Percentiles rank a stretch among this genome's conserved stretches.
These are phyloP conservation scores for Tilletia indica DNA, from an alignment of 1,284 basidiomycete species.

Conservation along the genomic window DNA sequence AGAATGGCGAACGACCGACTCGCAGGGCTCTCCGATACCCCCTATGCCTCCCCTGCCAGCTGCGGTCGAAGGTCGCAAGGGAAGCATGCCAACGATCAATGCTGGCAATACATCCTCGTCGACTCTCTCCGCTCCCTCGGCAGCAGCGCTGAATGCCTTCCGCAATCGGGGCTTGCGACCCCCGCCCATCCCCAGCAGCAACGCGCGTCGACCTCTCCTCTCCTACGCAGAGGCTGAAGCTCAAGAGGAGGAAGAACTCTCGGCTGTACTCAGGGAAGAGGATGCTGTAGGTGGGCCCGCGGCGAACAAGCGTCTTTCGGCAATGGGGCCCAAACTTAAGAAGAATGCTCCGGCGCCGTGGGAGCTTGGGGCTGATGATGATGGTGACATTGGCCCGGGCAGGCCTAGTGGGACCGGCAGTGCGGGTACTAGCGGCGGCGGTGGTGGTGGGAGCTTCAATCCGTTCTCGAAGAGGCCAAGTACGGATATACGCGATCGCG, in stretches of 20 bases:
- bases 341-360: constrained; percentile 48
- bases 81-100: background rate
- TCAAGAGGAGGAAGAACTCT: constrained; percentile 13
- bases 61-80: background rate
- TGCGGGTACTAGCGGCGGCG: background rate
- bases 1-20: constrained; percentile 2
- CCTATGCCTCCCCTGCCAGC: constrained; percentile 10
- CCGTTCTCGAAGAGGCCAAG: constrained; percentile 11
- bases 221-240: constrained; percentile 21
- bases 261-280: background rate
- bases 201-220: constrained; percentile 4
- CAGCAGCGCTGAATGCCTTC: background rate
- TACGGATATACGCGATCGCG: background rate
- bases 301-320: constrained; percentile 29
- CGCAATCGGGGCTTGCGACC: constrained; percentile 1
- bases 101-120: background rate
- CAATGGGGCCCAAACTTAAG: constrained; percentile 45
- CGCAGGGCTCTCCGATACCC: background rate
- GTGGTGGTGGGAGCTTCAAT: constrained; percentile 1
- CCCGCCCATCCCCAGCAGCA: constrained; percentile 1
- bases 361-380: constrained; percentile 40
- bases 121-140: background rate
- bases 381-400: constrained; percentile 6
- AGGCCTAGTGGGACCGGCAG: background rate
- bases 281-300: constrained; percentile 2